These are phyloP conservation scores for Peltaster fructicola DNA, from an alignment of 2,329 filamentous ascomycete species.

Conservation along the genomic window DNA sequence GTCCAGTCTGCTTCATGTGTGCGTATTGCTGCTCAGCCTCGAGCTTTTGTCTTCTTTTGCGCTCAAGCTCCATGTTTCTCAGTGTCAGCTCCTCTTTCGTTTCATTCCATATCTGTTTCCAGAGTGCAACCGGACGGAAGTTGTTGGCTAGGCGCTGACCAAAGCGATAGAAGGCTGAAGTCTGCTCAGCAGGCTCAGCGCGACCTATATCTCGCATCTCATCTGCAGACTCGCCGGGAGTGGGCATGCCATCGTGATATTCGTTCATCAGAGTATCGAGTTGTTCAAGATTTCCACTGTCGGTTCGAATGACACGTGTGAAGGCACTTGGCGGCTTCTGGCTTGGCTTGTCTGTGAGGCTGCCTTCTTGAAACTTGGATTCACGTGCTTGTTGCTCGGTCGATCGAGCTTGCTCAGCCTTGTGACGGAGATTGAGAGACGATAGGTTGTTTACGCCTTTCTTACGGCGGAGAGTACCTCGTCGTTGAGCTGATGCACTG, in stretches of 20 bases:
- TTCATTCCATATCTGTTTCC: conserved; percentile 29
- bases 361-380: conserved; percentile 59
- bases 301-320: conserved; percentile 26
- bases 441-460: conserved; percentile 18
- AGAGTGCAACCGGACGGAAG: conserved; percentile 36
- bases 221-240: conserved; percentile 7
- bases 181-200: conserved; percentile 8
- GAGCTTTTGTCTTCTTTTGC: conserved; percentile 24
- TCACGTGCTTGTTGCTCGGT: conserved; percentile 22
- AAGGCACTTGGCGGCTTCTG: conserved; percentile 52
- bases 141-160: conserved; percentile 35
- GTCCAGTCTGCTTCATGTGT: conserved; percentile 35
- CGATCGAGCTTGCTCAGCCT: conserved; percentile 9
- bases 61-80: conserved; percentile 21
- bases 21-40: conserved; percentile 35
- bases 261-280: conserved; percentile 23
- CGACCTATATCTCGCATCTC: conserved; percentile 8
- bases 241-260: conserved; percentile 15
- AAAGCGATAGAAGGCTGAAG: conserved; percentile 31
- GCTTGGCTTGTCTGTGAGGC: conserved; percentile 68
- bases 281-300: conserved; percentile 14
- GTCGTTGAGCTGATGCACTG: conserved; percentile 7
- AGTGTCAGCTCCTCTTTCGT: conserved; percentile 24
- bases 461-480: conserved; percentile 17
- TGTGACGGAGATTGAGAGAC: conserved; percentile 18